Base-by-base conservation (phyloP, 257 asterid species). In the Voacanga thouarsii region DNA sequence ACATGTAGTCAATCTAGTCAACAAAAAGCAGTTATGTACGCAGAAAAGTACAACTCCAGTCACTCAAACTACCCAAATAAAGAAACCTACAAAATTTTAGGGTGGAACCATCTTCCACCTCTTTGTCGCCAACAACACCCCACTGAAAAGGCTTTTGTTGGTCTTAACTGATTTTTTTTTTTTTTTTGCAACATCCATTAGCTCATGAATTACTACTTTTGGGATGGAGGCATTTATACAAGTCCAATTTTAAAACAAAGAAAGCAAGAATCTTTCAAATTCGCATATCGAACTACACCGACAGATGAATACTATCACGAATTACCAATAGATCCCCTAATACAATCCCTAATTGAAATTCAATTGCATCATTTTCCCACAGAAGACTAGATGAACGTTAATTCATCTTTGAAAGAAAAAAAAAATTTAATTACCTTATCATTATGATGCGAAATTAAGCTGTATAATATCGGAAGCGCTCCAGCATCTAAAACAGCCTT, bases 401-500 rank as follows among this genome's bases (percentile, higher is more conserved):
- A 79, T 80, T 41, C 76, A 55, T 75, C 10, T 10, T 12, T 7
- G 55, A 49, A 53, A 53, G 0, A 53, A 53, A 53, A 23, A 12
- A 12, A 18, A 45, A 19, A 70, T 41, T 3, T 30, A 71, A 26
- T 75, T 64, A 92, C 99, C 92, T 94, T 94, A 71, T 87, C 88
- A 79, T 91, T 92, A 43, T 33, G 86, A 88, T 91, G 87, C 45
- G 89, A 86, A 86, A 94, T 81, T 39, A 94, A 94, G 75, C 77
- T 72, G 74, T 90, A 78, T 74, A 94, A 82, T 69, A 91, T 71
- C 14, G 88, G 88, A 78, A 91, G 89, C 41, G 94, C 97, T 63
- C 99, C 95, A n/a, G 92, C 92, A 50, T 90, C 95, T 76, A 94
- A 80, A n/a, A 94, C 97, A 49, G 97, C 96, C 85, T 86, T 79